Conservation (phyloP, 2,329 filamentous ascomycete species). For the Penicillium sp. region DNA sequence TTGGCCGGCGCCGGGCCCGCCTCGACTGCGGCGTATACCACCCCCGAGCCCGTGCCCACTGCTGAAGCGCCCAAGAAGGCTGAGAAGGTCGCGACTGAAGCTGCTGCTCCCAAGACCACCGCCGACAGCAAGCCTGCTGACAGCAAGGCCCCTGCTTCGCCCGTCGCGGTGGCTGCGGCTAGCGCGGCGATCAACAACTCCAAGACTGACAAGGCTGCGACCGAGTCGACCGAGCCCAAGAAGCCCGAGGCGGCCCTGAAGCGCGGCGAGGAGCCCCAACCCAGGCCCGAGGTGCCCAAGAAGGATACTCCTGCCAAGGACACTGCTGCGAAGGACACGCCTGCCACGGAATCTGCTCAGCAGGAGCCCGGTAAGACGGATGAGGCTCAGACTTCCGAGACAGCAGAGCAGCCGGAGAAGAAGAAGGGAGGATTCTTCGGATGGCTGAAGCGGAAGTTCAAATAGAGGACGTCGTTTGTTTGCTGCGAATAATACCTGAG, state of each 20-base stretch:
- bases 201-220: slow-evolving; percentile 20
- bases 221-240: slow-evolving; percentile 16
- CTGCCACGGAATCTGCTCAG: background rate
- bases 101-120: slow-evolving; percentile 2
- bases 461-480: slow-evolving; percentile 1
- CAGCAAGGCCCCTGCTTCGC: slow-evolving; percentile 6
- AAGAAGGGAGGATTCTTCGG: slow-evolving; percentile 31
- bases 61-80: slow-evolving; percentile 5
- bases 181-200: slow-evolving; percentile 19
- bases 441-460: slow-evolving; percentile 21
- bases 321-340: slow-evolving; percentile 4
- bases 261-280: slow-evolving; percentile 23
- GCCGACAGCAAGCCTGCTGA: background rate
- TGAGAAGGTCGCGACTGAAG: slow-evolving; percentile 2
- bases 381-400: background rate
- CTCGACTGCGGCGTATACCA: slow-evolving; percentile 19
- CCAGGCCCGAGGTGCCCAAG: slow-evolving; percentile 5
- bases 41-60: slow-evolving; percentile 19
- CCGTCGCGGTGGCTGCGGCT: slow-evolving; percentile 20
- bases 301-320: slow-evolving; percentile 1
- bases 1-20: slow-evolving; percentile 22
- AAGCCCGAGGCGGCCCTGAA: slow-evolving; percentile 24
- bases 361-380: slow-evolving; percentile 2
- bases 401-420: slow-evolving; percentile 39
- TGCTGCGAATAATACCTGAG: background rate